These are phyloP conservation scores for Acanthamoeba sp. DNA, from an alignment of 208 protist species.

Conservation along the genomic window DNA sequence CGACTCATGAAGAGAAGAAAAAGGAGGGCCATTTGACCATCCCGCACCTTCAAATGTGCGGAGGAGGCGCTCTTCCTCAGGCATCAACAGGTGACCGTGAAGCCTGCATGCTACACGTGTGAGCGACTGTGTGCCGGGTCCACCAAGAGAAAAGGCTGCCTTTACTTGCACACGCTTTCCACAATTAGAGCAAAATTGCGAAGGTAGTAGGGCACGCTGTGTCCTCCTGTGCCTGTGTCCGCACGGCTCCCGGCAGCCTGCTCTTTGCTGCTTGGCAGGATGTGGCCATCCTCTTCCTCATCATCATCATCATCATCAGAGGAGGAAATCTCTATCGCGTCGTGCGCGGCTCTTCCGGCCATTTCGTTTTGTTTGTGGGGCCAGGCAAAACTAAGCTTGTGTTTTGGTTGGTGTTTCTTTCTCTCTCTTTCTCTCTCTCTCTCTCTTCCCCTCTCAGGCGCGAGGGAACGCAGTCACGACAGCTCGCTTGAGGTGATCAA, in stretches of 20 bases:
- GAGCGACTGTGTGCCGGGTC: not conserved
- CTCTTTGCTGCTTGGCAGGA: no score
- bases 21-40: not conserved
- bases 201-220: not conserved
- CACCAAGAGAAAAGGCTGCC: not conserved
- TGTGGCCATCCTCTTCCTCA: not conserved
- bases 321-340: not conserved
- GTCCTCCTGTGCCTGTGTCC: not conserved
- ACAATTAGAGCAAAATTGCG: not conserved
- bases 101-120: not conserved
- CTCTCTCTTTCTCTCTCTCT: no score
- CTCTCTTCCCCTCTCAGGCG: no score
- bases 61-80: not conserved
- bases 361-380: no score
- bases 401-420: no score
- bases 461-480: no score
- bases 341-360: no score
- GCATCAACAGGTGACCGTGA: slow-evolving; percentile 1
- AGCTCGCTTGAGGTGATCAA: no score
- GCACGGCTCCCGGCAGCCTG: no score
- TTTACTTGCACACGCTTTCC: not conserved
- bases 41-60: not conserved
- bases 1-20: not conserved
- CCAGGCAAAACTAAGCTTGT: no score
- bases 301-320: not conserved